Evolutionary conservation across 805 yeast species (phyloP), one percentile per base, ranked within the genome.

Genomic region (Sugiyamaella smithiae): DNA sequence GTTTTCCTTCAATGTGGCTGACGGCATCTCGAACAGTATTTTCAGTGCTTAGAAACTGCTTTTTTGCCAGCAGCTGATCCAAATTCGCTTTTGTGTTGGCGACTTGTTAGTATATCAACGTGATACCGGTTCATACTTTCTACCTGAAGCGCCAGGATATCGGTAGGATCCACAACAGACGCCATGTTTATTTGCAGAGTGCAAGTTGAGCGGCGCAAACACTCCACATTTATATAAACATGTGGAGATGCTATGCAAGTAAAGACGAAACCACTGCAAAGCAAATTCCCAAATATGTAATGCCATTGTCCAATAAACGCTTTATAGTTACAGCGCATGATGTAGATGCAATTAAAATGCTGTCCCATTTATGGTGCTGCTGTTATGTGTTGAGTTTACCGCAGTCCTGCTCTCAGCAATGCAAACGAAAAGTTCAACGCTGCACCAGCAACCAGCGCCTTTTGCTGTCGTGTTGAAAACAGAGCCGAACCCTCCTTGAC

Each of bases 371-470:
- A n/a, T n/a, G n/a, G n/a, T n/a, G n/a, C n/a, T n/a, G n/a, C n/a
- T n/a, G n/a, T n/a, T n/a, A n/a, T n/a, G n/a, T n/a, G n/a, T n/a
- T n/a, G n/a, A n/a, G n/a, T n/a, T 35, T 7, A 35, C 4, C 38
- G 38, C 9, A 41, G 25, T 14, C 38, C 38, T n/a, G 38, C 38
- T 32, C 57, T 26, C 5, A 57, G 33, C 25, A 57, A 17, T 2
- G 88, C 88, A 64, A 85, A 81, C 23, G 82, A 68, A 35, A 85
- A 70, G 65, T 89, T 89, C 47, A 84, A 72, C 36, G 80, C 65
- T 3, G 85, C 69, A 0, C 97, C 96, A 1, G 82, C 83, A 42
- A 84, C 64, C 7, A 89, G 74, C 1, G 91, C 81, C 80, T 82
- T 78, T 53, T 67, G 79, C 65, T 68, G 86, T 69, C 84, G 70